These are phyloP conservation scores for Colletotrichum truncatum DNA, from an alignment of 2,329 filamentous ascomycete species.

Conservation along the genomic window DNA sequence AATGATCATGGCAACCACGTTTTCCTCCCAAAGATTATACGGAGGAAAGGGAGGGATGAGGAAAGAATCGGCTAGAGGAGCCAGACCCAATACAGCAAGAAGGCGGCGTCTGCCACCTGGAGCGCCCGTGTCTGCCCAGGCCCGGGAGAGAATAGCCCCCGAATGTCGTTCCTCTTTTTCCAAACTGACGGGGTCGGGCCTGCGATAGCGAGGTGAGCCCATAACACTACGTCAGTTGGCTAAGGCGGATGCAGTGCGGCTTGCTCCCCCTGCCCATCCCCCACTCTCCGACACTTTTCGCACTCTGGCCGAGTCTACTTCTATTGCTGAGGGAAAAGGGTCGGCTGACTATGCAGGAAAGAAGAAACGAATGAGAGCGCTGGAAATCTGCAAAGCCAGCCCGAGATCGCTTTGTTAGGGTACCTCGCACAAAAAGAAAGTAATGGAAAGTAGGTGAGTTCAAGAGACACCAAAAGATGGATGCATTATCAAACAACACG, in stretches of 20 bases:
- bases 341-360: slow-evolving; percentile 13
- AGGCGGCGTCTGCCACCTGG: neutral
- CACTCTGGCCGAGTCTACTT: slow-evolving; percentile 21
- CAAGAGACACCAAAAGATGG: neutral
- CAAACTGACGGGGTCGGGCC: neutral
- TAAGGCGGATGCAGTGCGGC: slow-evolving; percentile 13
- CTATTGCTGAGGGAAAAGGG: slow-evolving; percentile 3
- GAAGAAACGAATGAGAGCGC: neutral
- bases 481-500: too few relatives aligned
- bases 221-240: slow-evolving; percentile 20
- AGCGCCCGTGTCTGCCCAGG: neutral
- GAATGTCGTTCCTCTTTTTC: neutral
- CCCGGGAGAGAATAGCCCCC: slow-evolving; percentile 5
- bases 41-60: neutral
- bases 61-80: neutral
- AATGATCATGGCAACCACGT: slow-evolving; percentile 8
- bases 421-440: neutral
- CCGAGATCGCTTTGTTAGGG: neutral
- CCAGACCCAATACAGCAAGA: neutral
- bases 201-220: slow-evolving; percentile 6
- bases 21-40: neutral
- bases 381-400: neutral
- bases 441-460: neutral
- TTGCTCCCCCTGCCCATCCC: slow-evolving; percentile 17
- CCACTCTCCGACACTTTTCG: slow-evolving; percentile 24